A percentile compares a stretch with the other conserved stretches of the same genome.
phyloP scores from a whole-genome alignment of 1,139 yeast genomes.

The Hemisphaericaspora xylofermentans region DNA sequence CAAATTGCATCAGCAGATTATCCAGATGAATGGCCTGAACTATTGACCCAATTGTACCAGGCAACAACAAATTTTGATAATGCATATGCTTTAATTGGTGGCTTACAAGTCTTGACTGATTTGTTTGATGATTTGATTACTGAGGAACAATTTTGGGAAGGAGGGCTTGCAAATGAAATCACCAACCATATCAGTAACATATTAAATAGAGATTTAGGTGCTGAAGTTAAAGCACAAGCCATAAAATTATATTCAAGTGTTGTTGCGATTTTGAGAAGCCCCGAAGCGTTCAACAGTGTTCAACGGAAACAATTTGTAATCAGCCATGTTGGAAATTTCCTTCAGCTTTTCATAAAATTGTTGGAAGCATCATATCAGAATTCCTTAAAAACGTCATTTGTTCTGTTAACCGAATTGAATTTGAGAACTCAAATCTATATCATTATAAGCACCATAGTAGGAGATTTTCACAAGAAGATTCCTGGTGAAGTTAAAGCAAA shows the following conservation, averaged over 20 bases:
- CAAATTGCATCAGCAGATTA: constrained; percentile 88
- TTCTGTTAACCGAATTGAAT: constrained; percentile 19
- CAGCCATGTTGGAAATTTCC: constrained; percentile 25
- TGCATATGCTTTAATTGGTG: constrained; percentile 53
- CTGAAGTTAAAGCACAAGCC: constrained; percentile 48
- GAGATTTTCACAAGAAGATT: constrained; percentile 33
- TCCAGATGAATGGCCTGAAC: constrained; percentile 94
- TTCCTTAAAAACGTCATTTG: constrained; percentile 15
- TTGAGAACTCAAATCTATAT: constrained; percentile 30
- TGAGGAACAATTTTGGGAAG: constrained; percentile 82
- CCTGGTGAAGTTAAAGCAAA: constrained; percentile 18
- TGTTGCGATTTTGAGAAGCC: constrained; percentile 51
- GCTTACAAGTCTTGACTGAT: constrained; percentile 70
- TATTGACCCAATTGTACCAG: constrained; percentile 51
- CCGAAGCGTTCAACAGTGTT: constrained; percentile 44
- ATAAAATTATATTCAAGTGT: constrained; percentile 54
- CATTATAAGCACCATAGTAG: constrained; percentile 28
- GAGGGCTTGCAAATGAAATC: constrained; percentile 59
- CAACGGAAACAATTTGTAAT: constrained; percentile 32
- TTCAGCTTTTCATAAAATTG: constrained; percentile 19
- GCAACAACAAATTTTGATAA: constrained; percentile 33
- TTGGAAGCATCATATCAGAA: constrained; percentile 21
- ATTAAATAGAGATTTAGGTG: constrained; percentile 27
- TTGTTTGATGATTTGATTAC: constrained; percentile 82
- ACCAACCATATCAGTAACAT: constrained; percentile 47